phyloP scores from a whole-genome alignment of 164 flowering plant species.

The Cinnamomum chago region DNA sequence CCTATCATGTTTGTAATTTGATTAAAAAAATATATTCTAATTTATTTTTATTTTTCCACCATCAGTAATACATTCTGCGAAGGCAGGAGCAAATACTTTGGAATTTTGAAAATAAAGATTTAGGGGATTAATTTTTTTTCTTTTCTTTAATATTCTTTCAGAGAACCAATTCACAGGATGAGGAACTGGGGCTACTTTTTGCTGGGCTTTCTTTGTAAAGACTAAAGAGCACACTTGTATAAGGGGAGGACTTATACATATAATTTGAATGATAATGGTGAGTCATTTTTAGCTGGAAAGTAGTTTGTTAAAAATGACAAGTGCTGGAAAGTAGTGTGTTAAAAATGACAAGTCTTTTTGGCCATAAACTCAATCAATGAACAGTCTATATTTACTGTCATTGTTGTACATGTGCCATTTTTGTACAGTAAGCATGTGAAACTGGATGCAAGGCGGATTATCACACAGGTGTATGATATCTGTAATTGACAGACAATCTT shows the following conservation, averaged over 20 bases:
- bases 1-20: background rate
- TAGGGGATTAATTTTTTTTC: too few species aligned
- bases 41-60: background rate
- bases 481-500: too few species aligned
- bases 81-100: background rate
- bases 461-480: too few species aligned
- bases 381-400: too few species aligned
- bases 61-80: background rate
- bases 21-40: background rate
- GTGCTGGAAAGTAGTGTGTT: background rate
- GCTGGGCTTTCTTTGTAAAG: conserved; percentile 57
- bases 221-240: background rate
- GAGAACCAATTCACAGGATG: conserved; percentile 57
- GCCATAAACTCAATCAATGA: too few species aligned
- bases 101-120: background rate
- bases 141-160: conserved; percentile 12
- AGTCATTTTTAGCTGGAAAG: background rate
- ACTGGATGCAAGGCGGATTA: too few species aligned
- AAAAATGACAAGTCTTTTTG: too few species aligned
- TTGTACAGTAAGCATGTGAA: too few species aligned
- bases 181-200: conserved; percentile 75
- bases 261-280: background rate
- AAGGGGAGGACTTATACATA: too few species aligned
- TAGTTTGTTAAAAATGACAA: too few species aligned
- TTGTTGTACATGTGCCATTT: too few species aligned